Evolutionary conservation across 2,329 filamentous ascomycete species (phyloP), one percentile per base, ranked within the genome.

Genomic region (Huntiella omanensis): DNA sequence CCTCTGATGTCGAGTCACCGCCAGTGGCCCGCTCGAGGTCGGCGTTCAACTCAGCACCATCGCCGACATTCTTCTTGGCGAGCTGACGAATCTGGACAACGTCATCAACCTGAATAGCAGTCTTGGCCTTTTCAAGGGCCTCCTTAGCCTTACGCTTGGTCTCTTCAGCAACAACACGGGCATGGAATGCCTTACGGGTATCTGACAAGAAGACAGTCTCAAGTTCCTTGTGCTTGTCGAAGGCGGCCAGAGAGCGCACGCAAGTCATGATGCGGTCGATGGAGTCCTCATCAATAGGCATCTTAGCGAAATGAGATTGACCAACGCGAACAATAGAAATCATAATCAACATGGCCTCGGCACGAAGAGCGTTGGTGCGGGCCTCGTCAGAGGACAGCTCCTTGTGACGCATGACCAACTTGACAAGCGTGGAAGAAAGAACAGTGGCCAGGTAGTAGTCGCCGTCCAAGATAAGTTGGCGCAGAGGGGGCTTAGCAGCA

Each of bases 341-440:
- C 87, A 96, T 94, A 59, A 98, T 96, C 45, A 98, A 73, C 91
- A 98, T 98, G 39, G 91, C 91, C 63, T 98, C 91, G 3, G 91
- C 91, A 43, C 85, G 81, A 19, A 98, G 73, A 28, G 88, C 87
- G 56, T 98, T 98, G 28, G 88, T 96, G 35, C 91, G 80, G 38
- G 83, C 83, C 38, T 71, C 64, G 55, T 95, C 88, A 17, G 80
- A 68, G 1, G 88, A 95, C 50, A 96, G 87, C 59, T 96, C 87
- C 2, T 85, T 82, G 60, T 96, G 86, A 45, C 91, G 83, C 86
- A 98, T 94, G 43, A 98, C 91, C 46, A 98, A 73, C 66, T 98
- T 98, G 12, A 91, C 94, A 49, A 98, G 73, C 1, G 88, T 95
- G 5, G 87, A 91, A 1, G 88, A 88, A n/a, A 98, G 74, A 5